Conservation (phyloP, 768 basidiomycete genomes). For the Rhodotorula babjevae region DNA sequence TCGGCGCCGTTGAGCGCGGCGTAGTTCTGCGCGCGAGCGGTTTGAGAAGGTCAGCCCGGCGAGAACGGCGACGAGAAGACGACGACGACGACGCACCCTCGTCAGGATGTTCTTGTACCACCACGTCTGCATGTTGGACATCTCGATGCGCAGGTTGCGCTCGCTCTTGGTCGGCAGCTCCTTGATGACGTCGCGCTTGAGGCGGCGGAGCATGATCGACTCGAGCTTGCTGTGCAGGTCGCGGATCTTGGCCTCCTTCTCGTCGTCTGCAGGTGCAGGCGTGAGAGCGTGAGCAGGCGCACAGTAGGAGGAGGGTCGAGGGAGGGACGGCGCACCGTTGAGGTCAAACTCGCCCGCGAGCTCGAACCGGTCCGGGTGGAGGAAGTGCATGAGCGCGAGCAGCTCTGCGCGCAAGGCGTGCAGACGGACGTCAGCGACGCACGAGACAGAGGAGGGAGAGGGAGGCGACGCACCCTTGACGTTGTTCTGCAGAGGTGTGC, state of each 20-base stretch:
- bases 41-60: neutral
- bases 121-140: slow-evolving; percentile 72
- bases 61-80: neutral
- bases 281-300: neutral
- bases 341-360: slow-evolving; percentile 94
- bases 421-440: slow-evolving; percentile 19
- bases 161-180: slow-evolving; percentile 96
- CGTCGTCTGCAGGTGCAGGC: slow-evolving; percentile 53
- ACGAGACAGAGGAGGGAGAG: neutral
- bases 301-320: no score
- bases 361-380: slow-evolving; percentile 97
- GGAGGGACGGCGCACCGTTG: slow-evolving; percentile 50
- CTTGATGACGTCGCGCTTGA: slow-evolving; percentile 94
- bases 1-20: slow-evolving; percentile 73
- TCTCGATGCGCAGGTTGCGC: slow-evolving; percentile 92
- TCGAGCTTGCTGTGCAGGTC: slow-evolving; percentile 90
- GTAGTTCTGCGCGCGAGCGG: slow-evolving; percentile 65
- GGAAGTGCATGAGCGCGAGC: slow-evolving; percentile 95
- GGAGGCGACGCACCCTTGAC: slow-evolving; percentile 69
- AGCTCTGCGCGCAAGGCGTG: slow-evolving; percentile 58
- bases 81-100: slow-evolving; percentile 55
- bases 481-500: slow-evolving; percentile 97
- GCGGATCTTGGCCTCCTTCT: slow-evolving; percentile 73
- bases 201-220: slow-evolving; percentile 83
- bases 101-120: slow-evolving; percentile 99